Base-by-base conservation (phyloP, 495 filamentous ascomycete species). In the Barbatosphaeria neglecta region DNA sequence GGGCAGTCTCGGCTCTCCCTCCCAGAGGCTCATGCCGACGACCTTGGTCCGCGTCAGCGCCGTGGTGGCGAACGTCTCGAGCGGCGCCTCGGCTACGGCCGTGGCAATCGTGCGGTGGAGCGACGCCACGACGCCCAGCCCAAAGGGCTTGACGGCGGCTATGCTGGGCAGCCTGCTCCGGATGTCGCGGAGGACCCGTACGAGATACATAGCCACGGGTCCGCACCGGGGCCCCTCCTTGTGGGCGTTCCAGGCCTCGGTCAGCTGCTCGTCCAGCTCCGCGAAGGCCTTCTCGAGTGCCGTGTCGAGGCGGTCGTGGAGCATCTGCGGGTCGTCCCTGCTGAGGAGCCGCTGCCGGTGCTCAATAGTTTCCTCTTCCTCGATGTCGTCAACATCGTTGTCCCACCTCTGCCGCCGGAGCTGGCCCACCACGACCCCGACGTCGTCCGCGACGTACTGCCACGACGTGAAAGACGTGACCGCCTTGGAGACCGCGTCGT, bases 131-230 rank as follows among this genome's bases (percentile, higher is more conserved):
- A 72, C 66, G 4, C 53, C 53, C 9, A 75, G 49, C 0, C 74
- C 74, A 40, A 82, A 79, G 1, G 52, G 43, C 25, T 57, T 58
- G 41, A 69, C 59, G 3, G 47, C 53, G 3, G 68, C 58, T 3
- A 71, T 51, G 9, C 64, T 59, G 1, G 87, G 85, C 11, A 88
- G 65, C 10, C 81, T 70, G 17, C 75, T 68, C 2, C 84, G 72
- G 8, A 95, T 68, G 43, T 93, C 84, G 16, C 92, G 68, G n/a
- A 90, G 69, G 0, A 85, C 59, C 10, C 89, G 82, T 2, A 96
- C 60, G 31, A 95, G 54, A 57, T 89, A 90, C 39, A 78, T 75
- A 22, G 81, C 74, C 37, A 87, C 73, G 10, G 61, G 62, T 1
- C 72, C 78, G 23, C 66, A 64, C 37, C 76, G 53, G 6, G 67